Conservation (phyloP, 2,329 filamentous ascomycete species). For the Whalleya microplaca region DNA sequence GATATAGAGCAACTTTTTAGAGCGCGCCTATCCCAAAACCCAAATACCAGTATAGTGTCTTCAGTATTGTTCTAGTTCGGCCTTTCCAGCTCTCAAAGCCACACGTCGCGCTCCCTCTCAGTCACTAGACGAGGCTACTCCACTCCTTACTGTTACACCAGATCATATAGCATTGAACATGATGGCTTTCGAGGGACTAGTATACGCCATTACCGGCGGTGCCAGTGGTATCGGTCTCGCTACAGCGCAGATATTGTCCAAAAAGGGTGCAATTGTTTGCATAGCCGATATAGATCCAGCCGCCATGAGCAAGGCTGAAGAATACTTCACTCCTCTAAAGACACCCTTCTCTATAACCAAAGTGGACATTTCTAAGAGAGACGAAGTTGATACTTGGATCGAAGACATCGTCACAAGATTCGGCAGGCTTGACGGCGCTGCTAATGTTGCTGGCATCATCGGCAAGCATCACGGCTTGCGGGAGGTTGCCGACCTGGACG, state of each 20-base stretch:
- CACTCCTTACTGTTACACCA: too few relatives aligned
- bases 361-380: slow-evolving; percentile 52
- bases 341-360: slow-evolving; percentile 39
- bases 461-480: slow-evolving; percentile 47
- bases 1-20: not conserved
- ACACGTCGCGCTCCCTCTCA: too few relatives aligned
- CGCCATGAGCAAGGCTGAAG: slow-evolving; percentile 31
- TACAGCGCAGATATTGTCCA: slow-evolving; percentile 37
- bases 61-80: not conserved
- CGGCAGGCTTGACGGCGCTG: slow-evolving; percentile 57
- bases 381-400: slow-evolving; percentile 56
- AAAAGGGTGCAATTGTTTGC: slow-evolving; percentile 35
- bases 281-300: slow-evolving; percentile 36
- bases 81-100: too few relatives aligned
- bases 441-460: slow-evolving; percentile 57
- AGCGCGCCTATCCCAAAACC: not conserved
- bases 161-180: too few relatives aligned
- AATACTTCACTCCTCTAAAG: slow-evolving; percentile 32
- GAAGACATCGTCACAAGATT: slow-evolving; percentile 49
- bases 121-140: too few relatives aligned
- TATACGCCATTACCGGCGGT: slow-evolving; percentile 47
- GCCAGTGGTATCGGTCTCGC: slow-evolving; percentile 43
- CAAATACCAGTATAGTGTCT: not conserved
- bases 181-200: slow-evolving; percentile 35
- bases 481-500: slow-evolving; percentile 47